phyloP scores from a whole-genome alignment of 768 basidiomycete genomes.

The Russula ochroleuca region DNA sequence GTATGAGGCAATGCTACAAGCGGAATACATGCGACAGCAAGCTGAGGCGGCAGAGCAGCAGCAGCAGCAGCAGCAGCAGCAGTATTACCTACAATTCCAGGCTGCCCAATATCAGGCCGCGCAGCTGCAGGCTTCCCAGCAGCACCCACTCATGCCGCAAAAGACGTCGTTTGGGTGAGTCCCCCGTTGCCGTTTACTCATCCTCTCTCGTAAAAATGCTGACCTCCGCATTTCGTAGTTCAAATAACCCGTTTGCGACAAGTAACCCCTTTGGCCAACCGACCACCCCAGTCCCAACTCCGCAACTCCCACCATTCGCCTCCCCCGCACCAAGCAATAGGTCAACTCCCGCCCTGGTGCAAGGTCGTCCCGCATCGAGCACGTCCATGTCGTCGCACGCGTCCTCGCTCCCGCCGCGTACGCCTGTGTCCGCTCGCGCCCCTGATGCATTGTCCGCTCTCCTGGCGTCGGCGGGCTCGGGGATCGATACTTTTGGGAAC shows the following conservation, averaged over 20 bases:
- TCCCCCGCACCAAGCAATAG: conserved; percentile 16
- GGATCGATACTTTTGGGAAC: conserved; percentile 26
- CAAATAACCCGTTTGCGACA: conserved; percentile 27
- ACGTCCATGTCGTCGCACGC: conserved; percentile 21
- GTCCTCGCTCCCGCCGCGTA: conserved; percentile 25
- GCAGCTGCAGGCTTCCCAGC: conserved; percentile 5
- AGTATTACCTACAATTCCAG: conserved; percentile 47
- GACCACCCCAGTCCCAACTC: conserved; percentile 35
- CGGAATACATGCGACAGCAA: conserved; percentile 69
- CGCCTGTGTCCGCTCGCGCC: conserved; percentile 21
- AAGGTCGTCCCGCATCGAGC: conserved; percentile 21
- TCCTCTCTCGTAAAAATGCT: background rate
- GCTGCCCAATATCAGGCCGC: conserved; percentile 40
- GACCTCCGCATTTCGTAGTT: background rate
- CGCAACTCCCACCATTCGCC: conserved; percentile 31
- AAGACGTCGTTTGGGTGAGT: conserved; percentile 54
- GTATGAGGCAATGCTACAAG: conserved; percentile 74
- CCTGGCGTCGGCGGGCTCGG: conserved; percentile 8
- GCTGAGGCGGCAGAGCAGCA: conserved; percentile 38
- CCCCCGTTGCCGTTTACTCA: background rate
- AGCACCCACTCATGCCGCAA: conserved; percentile 6
- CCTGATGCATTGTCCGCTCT: conserved; percentile 13
- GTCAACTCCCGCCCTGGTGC: conserved; percentile 23
- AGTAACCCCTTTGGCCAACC: conserved; percentile 71
- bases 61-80: conserved; percentile 40